Base-by-base conservation (phyloP, 2,329 filamentous ascomycete species). In the Nemania serpens region DNA sequence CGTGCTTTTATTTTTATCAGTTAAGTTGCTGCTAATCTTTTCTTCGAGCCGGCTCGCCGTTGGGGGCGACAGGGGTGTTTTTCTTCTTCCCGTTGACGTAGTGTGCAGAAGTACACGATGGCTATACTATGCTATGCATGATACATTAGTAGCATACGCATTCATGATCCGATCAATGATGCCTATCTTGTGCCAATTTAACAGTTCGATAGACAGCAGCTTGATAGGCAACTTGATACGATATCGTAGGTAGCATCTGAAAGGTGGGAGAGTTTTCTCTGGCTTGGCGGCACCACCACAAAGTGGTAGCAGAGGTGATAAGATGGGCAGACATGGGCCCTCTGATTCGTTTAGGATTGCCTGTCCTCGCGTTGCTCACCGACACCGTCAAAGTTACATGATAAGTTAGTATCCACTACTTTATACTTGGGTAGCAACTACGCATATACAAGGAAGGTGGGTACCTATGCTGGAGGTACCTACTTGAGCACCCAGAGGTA, bases 281-380 rank as follows among this genome's bases (percentile, higher is more conserved):
- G 3, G 33, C 41, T 45, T 43, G 17, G 55, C 46, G 49, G 18
- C 17, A 13, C 25, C 25, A 29, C 25, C 25, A 29, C 25, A 7
- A n/a, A 29, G 42, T 39, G 34, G 42, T 20, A 48, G 12, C 41
- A 29, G 22, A 29, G 25, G 43, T 50, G 45, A 59, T 55, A 50
- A 59, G 45, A 55, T 45, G 36, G 45, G 25, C 25, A 53, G 17
- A 45, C 42, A 5, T 25, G 42, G 42, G 5, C 7, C 41, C 22
- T 45, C 42, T 20, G 22, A 45, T 45, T 45, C 42, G 54, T 37
- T 58, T 25, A 22, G 39, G 46, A 5, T 39, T 25, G 37, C 41
- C 46, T 52, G 48, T n/a, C 43, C 42, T 37, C 36, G 47, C 29
- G 10, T 47, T 47, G 47, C 36, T 56, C 58, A 61, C 58, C 58